Percentiles rank a stretch among this genome's conserved stretches.
Conservation (phyloP, 495 filamentous ascomycete species). For the Hypomontagnella submonticulosa region DNA sequence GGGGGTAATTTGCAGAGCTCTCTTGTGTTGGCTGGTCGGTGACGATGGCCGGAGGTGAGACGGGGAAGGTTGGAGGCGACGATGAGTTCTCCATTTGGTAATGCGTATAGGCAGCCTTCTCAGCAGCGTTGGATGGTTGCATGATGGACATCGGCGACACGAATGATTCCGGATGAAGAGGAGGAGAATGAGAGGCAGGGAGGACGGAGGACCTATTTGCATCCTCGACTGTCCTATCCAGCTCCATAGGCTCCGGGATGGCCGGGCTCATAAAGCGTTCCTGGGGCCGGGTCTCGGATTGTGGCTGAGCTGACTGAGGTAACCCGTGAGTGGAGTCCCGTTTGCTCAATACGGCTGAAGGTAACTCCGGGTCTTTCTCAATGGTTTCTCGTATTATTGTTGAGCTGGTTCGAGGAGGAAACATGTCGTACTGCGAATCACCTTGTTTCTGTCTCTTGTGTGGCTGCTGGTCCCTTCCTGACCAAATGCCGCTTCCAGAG, state of each 20-base stretch:
- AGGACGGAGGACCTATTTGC: constrained; percentile 37
- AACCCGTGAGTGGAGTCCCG: constrained; percentile 46
- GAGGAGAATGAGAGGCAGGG: constrained; percentile 44
- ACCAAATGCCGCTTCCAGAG: constrained; percentile 2
- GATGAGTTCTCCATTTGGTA: constrained; percentile 55
- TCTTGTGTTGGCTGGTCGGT: constrained; percentile 42
- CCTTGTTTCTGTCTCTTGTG: constrained; percentile 36
- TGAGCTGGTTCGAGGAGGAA: constrained; percentile 40
- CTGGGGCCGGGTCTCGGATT: constrained; percentile 40
- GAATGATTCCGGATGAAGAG: constrained; percentile 44
- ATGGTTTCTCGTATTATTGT: constrained; percentile 44
- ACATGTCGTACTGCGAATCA: constrained; percentile 44
- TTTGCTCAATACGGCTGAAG: constrained; percentile 43
- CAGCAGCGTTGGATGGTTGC: constrained; percentile 55
- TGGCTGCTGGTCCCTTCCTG: constrained; percentile 34
- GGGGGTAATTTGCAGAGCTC: not conserved
- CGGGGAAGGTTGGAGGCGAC: constrained; percentile 40
- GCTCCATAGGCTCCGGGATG: constrained; percentile 49
- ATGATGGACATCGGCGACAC: constrained; percentile 59
- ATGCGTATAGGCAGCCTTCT: constrained; percentile 56
- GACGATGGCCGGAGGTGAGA: constrained; percentile 39
- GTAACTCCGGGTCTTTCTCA: constrained; percentile 44
- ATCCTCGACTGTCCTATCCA: constrained; percentile 36
- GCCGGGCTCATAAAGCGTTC: constrained; percentile 50
- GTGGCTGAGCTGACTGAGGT: constrained; percentile 49